These are phyloP conservation scores for Gossypium arboreum DNA, from an alignment of 345 rosid species.

Conservation along the genomic window DNA sequence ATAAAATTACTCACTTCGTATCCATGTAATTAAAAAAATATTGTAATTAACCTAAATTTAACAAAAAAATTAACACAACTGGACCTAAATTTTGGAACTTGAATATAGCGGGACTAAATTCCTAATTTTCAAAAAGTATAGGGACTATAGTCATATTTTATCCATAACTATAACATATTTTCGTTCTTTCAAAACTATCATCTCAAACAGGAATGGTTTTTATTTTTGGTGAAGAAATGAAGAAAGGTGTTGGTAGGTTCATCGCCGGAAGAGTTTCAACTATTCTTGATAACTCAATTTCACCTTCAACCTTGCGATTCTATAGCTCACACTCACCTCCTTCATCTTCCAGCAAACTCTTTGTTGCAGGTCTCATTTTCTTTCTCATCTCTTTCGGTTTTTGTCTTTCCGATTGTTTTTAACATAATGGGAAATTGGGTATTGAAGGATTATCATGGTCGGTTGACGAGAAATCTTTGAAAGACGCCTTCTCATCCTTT, in stretches of 20 bases:
- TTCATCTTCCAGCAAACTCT: not conserved
- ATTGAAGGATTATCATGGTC: constrained; percentile 68
- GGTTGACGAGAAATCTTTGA: constrained; percentile 70
- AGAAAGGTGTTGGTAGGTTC: not conserved
- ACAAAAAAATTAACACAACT: too few species aligned
- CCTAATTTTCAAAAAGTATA: too few species aligned
- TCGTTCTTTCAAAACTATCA: too few species aligned
- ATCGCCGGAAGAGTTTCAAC: not conserved
- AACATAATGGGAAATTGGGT: not conserved
- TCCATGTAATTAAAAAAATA: too few species aligned
- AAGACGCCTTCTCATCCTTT: constrained; percentile 72
- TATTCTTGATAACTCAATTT: not conserved
- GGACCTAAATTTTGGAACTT: too few species aligned
- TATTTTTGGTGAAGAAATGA: not conserved
- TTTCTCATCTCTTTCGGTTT: not conserved
- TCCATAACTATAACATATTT: too few species aligned
- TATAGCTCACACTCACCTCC: not conserved
- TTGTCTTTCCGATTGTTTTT: not conserved
- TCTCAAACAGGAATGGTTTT: not conserved
- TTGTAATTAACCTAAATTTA: too few species aligned
- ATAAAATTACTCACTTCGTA: too few species aligned
- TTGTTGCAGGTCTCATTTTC: constrained; percentile 7
- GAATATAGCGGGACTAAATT: too few species aligned
- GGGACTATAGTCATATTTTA: too few species aligned
- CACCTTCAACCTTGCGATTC: not conserved